Evolutionary conservation across 164 flowering plant genomes (phyloP).

Genomic region (Brasenia schreberi): DNA sequence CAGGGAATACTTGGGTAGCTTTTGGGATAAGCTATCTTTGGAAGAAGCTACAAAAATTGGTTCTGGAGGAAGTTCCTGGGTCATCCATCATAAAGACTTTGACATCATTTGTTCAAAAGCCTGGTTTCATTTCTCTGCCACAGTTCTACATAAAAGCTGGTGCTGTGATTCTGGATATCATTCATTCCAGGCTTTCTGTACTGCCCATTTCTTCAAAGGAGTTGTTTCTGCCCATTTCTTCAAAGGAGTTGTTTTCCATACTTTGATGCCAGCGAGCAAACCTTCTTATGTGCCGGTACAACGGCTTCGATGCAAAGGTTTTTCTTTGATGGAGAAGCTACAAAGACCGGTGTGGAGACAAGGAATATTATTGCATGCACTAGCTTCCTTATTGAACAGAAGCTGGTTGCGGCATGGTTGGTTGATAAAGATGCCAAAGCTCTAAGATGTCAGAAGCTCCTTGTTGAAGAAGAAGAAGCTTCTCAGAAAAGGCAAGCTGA

Average conservation of each 20-base stretch:
- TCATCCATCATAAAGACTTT: conserved; percentile 44
- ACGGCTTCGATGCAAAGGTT: conserved; percentile 60
- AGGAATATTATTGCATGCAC: conserved; percentile 69
- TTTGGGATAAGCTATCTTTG: too few species aligned
- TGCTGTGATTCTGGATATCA: conserved; percentile 54
- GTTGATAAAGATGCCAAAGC: too few species aligned
- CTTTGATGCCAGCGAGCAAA: conserved; percentile 84
- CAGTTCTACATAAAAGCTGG: conserved; percentile 60
- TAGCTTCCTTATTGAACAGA: conserved; percentile 73
- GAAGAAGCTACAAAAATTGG: too few species aligned
- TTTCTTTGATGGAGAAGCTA: conserved; percentile 79
- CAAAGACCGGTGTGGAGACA: conserved; percentile 59
- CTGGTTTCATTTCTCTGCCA: conserved; percentile 52
- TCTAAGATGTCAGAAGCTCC: too few species aligned
- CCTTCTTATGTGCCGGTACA: conserved; percentile 67
- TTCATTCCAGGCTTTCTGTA: conserved; percentile 51
- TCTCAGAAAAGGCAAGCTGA: too few species aligned
- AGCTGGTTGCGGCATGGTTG: conserved; percentile 32
- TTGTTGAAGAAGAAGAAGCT: too few species aligned
- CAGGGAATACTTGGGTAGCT: too few species aligned
- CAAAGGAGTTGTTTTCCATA: conserved; percentile 56
- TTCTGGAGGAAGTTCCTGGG: conserved; percentile 30
- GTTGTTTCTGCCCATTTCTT: conserved; percentile 55
- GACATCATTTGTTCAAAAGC: conserved; percentile 40
- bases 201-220: conserved; percentile 54